A percentile compares a stretch with the other conserved stretches of the same genome.
Conservation (phyloP, 495 filamentous ascomycete species). For the Tuber borchii region DNA sequence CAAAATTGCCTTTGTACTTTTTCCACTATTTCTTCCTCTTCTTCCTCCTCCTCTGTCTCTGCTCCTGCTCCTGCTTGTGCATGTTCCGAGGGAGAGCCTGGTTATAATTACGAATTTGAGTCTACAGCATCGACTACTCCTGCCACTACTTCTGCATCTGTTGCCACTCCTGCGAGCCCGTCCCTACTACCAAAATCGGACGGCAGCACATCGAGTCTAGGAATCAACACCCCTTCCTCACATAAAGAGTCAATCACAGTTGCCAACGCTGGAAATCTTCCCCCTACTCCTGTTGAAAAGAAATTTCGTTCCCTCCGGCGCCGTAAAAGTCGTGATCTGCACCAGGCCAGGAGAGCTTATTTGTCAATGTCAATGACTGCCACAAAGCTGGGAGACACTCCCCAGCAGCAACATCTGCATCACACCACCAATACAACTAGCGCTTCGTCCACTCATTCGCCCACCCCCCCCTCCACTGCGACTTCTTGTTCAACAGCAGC, state of each 20-base stretch:
- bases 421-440: slow-evolving; percentile 3
- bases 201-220: background rate
- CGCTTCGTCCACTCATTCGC: background rate
- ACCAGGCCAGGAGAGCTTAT: slow-evolving; percentile 29
- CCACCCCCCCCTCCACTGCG: background rate
- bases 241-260: background rate
- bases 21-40: slow-evolving; percentile 3
- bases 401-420: slow-evolving; percentile 14
- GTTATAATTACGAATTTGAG: background rate
- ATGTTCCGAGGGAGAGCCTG: background rate
- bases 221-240: background rate
- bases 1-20: slow-evolving; percentile 19
- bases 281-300: slow-evolving; percentile 24
- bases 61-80: background rate
- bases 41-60: slow-evolving; percentile 21
- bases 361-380: slow-evolving; percentile 26
- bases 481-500: background rate
- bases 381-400: slow-evolving; percentile 21
- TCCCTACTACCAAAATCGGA: background rate
- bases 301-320: slow-evolving; percentile 32
- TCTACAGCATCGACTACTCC: slow-evolving; percentile 14
- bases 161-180: background rate
- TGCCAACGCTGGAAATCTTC: slow-evolving; percentile 16
- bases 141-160: slow-evolving; percentile 4
- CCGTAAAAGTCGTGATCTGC: slow-evolving; percentile 37